phyloP scores from a whole-genome alignment of 2,329 filamentous ascomycete species.

The Fusarium sp. region DNA sequence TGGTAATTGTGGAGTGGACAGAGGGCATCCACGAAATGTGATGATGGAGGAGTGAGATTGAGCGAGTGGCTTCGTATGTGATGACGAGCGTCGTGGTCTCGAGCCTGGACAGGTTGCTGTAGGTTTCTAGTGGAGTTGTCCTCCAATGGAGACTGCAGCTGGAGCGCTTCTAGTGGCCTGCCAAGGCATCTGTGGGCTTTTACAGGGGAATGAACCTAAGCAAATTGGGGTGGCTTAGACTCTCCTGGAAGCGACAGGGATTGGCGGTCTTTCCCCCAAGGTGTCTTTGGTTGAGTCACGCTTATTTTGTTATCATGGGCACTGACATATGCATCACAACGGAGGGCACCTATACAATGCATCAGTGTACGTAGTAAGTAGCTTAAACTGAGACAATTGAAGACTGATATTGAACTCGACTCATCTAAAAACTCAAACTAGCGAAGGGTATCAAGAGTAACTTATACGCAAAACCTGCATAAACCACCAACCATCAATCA shows the following conservation, averaged over 20 bases:
- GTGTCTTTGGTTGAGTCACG: not conserved
- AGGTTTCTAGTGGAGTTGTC: constrained; percentile 25
- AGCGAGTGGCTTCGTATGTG: constrained; percentile 26
- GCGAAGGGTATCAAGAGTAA: constrained; percentile 39
- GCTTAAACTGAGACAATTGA: not conserved
- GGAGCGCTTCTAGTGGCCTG: constrained; percentile 20
- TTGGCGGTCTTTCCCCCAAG: constrained; percentile 12
- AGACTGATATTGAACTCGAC: constrained; percentile 13
- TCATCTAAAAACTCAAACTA: constrained; percentile 25
- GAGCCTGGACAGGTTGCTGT: constrained; percentile 16
- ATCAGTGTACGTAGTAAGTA: not conserved
- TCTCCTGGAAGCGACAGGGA: constrained; percentile 25
- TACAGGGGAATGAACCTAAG: constrained; percentile 25
- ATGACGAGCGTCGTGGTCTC: constrained; percentile 26
- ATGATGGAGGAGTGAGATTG: constrained; percentile 30
- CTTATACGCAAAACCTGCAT: constrained; percentile 28
- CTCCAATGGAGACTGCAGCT: constrained; percentile 13
- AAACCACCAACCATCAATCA: constrained; percentile 10
- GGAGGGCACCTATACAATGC: not conserved
- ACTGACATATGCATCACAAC: constrained; percentile 15
- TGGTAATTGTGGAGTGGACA: constrained; percentile 18
- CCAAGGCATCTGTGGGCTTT: constrained; percentile 12
- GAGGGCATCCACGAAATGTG: constrained; percentile 28
- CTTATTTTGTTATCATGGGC: constrained; percentile 16
- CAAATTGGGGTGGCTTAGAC: constrained; percentile 38